These are phyloP conservation scores for Sicyos edulis DNA, from an alignment of 306 rosid genomes.

Conservation along the genomic window DNA sequence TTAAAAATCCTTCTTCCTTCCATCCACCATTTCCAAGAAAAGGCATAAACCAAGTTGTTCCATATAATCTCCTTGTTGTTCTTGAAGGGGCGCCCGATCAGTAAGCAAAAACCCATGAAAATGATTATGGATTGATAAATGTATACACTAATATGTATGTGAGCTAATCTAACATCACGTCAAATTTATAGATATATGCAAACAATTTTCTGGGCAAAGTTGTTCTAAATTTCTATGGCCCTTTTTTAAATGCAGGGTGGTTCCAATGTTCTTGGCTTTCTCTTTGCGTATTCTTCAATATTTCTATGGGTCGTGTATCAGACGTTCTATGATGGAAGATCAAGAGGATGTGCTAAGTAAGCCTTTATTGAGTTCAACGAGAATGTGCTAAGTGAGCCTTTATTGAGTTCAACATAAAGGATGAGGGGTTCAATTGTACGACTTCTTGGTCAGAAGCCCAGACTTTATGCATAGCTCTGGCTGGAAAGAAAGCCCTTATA, in stretches of 20 bases:
- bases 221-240: conserved; percentile 9
- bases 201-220: background rate
- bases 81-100: too few species aligned
- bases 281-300: background rate
- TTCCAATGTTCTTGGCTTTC: background rate
- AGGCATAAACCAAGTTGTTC: too few species aligned
- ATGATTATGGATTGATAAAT: background rate
- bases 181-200: background rate
- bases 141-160: background rate
- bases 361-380: background rate
- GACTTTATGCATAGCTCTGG: too few species aligned
- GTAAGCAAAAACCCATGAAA: background rate
- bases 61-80: too few species aligned
- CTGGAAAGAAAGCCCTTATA: background rate
- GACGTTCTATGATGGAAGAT: background rate
- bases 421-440: too few species aligned
- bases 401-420: background rate
- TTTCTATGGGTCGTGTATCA: background rate
- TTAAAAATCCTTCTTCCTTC: too few species aligned
- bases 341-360: background rate
- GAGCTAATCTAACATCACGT: background rate
- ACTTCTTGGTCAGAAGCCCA: too few species aligned
- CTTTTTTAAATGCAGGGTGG: background rate
- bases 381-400: background rate
- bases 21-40: too few species aligned